Conservation (phyloP, 1,284 basidiomycete genomes). For the Moniliophthora roreri region DNA sequence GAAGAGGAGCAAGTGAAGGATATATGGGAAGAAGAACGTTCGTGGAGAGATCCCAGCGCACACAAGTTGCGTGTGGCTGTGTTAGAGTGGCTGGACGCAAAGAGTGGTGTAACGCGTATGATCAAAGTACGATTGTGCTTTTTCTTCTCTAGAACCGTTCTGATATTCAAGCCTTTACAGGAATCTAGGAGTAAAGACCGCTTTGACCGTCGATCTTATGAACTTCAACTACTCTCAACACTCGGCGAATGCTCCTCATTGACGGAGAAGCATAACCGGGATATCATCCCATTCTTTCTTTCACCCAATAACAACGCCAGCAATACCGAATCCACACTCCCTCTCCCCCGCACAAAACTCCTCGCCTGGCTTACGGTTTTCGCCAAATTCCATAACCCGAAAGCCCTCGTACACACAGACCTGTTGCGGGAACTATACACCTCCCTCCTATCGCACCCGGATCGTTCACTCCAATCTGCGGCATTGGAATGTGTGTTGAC, state of each 20-base stretch:
- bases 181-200: slow-evolving; percentile 67
- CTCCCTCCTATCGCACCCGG: slow-evolving; percentile 83
- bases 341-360: slow-evolving; percentile 57
- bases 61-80: slow-evolving; percentile 55
- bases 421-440: slow-evolving; percentile 72
- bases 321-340: slow-evolving; percentile 23
- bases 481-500: slow-evolving; percentile 83
- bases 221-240: slow-evolving; percentile 74
- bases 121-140: slow-evolving; percentile 25
- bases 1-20: slow-evolving; percentile 34
- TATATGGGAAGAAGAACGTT: slow-evolving; percentile 64
- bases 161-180: slow-evolving; percentile 7
- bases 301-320: slow-evolving; percentile 41
- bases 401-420: slow-evolving; percentile 75
- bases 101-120: slow-evolving; percentile 23
- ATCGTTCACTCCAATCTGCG: slow-evolving; percentile 74
- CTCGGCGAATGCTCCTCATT: slow-evolving; percentile 68
- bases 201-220: slow-evolving; percentile 76
- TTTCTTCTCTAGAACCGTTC: neutral
- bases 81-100: slow-evolving; percentile 44
- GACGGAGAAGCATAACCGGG: slow-evolving; percentile 83
- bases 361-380: slow-evolving; percentile 83
- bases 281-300: slow-evolving; percentile 81
- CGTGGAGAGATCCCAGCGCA: slow-evolving; percentile 73
- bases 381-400: slow-evolving; percentile 89